Base-by-base conservation (phyloP, 257 asterid genomes). In the Ajuga chamaepitys region DNA sequence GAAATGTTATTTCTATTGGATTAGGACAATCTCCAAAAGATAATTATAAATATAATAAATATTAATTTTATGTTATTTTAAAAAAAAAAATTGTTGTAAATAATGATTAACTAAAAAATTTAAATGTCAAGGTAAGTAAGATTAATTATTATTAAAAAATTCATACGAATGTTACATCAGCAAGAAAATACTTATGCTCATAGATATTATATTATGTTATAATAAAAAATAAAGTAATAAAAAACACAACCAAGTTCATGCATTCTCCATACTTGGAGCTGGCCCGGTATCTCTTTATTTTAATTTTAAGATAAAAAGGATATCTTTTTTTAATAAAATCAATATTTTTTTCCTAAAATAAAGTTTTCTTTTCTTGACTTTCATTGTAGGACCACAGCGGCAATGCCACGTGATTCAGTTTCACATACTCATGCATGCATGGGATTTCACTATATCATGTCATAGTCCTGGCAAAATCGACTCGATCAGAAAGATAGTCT, bases 371-470 rank as follows among this genome's bases (percentile, higher is more conserved):
- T 60, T 51, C 55, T 67, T n/a, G n/a, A n/a, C n/a, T n/a, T 14
- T 38, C 11, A n/a, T 42, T 67, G 88, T 85, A 78, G 92, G 93
- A 34, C 92, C 93, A 72, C 72, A 22, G n/a, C n/a, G n/a, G n/a
- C n/a, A n/a, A n/a, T n/a, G 77, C 91, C 95, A 85, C 95, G 93
- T 87, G 95, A 83, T 41, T 13, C 4, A 4, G 1, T 8, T 6
- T 11, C 40, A 4, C 2, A 7, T 0, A 4, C 7, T 0, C 2
- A 11, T 35, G 7, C 40, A 11, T 6, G 9, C 9, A 6, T 6
- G 40, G 40, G 7, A 11, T 35, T 41, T 4, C 13, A 12, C 13
- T 41, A 2, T 41, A 10, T 41, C 10, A 10, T 12, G 7, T 35
- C 40, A 7, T 35, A 35, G 7, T 35, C 7, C 9, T 35, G 11